Percentiles rank a stretch among this genome's conserved stretches.
Conservation (phyloP, 805 yeast species). For the Kazachstania taianensis region DNA sequence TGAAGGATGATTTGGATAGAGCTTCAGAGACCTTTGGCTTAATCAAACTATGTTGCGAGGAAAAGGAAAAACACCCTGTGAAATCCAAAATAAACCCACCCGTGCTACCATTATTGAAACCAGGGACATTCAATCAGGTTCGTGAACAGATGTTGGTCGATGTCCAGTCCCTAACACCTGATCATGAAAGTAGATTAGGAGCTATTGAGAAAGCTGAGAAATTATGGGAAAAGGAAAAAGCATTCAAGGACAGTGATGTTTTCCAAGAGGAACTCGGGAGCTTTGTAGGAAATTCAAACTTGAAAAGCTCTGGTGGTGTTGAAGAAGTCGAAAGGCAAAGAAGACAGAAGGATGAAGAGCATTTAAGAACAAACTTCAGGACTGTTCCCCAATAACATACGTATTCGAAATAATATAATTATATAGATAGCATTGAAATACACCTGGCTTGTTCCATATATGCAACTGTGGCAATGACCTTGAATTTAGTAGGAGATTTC, state of each 20-base stretch:
- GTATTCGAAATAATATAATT: not conserved
- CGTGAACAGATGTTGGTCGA: conserved; percentile 74
- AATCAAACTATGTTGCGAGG: conserved; percentile 72
- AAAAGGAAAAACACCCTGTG: conserved; percentile 56
- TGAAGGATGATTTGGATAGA: conserved; percentile 69
- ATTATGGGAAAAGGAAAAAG: conserved; percentile 61
- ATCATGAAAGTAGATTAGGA: conserved; percentile 74
- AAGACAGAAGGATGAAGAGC: conserved; percentile 57
- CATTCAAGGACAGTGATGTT: conserved; percentile 43
- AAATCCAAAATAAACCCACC: conserved; percentile 26
- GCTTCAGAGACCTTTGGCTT: conserved; percentile 75
- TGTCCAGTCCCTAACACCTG: conserved; percentile 68
- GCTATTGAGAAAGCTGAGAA: conserved; percentile 86
- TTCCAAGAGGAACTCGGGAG: conserved; percentile 80
- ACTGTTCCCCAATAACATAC: not conserved
- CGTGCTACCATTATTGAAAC: conserved; percentile 43
- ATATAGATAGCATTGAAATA: not conserved
- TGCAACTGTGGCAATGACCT: not conserved
- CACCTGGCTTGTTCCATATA: not conserved
- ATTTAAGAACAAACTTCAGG: conserved; percentile 44
- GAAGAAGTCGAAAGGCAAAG: conserved; percentile 74
- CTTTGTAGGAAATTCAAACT: conserved; percentile 67
- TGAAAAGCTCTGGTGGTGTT: conserved; percentile 80
- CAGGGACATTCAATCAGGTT: conserved; percentile 50
- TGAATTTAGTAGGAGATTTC: not conserved